Evolutionary conservation across 2,329 filamentous ascomycete species (phyloP).

Genomic region (Paracoccidioides brasiliensis): DNA sequence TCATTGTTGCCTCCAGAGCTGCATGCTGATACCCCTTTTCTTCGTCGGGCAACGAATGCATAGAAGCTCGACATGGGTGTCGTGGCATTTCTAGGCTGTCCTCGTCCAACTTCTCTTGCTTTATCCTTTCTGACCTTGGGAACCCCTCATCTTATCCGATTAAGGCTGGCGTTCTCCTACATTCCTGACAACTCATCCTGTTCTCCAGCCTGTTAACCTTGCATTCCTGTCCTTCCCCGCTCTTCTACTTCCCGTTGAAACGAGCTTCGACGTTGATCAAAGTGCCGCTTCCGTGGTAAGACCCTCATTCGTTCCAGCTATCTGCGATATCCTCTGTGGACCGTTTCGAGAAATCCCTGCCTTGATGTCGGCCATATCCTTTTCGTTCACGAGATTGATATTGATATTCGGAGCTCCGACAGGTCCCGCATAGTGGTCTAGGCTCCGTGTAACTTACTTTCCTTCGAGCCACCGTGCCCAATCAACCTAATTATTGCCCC

Average conservation of each 20-base stretch:
- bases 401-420: constrained; percentile 1
- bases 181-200: constrained; percentile 2
- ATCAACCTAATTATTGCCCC: background rate
- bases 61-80: constrained; percentile 19
- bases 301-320: constrained; percentile 24
- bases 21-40: constrained; percentile 12
- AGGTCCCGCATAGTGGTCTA: background rate
- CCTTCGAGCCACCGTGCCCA: background rate
- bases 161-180: constrained; percentile 9
- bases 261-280: constrained; percentile 6
- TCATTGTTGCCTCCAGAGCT: background rate
- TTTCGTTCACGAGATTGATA: constrained; percentile 11
- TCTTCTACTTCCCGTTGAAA: constrained; percentile 3
- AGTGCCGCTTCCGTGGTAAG: constrained; percentile 19
- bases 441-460: background rate
- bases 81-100: constrained; percentile 22
- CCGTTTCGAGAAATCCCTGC: background rate
- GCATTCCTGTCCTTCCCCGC: constrained; percentile 7
- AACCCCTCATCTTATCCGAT: constrained; percentile 6
- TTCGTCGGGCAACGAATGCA: constrained; percentile 26
- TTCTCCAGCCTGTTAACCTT: constrained; percentile 4
- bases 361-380: constrained; percentile 9
- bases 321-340: constrained; percentile 22
- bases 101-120: constrained; percentile 15
- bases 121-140: constrained; percentile 2